Base-by-base conservation (phyloP, 495 filamentous ascomycete genomes). In the Neurospora pannonica region DNA sequence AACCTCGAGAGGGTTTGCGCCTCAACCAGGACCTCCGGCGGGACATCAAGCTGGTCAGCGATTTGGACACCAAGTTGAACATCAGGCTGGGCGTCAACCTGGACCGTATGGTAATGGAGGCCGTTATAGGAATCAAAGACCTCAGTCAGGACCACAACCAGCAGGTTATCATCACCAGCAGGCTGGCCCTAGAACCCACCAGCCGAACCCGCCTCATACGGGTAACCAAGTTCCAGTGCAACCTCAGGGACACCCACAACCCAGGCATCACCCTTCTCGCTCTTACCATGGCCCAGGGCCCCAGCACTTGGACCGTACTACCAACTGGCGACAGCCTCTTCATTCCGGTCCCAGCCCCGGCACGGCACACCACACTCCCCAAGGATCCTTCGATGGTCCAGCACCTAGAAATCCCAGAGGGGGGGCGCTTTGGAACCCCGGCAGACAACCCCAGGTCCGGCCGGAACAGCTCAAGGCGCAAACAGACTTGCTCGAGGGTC, bases 401-500 rank as follows among this genome's bases (percentile, higher is more conserved):
- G 72, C 77, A 7, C 76, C 75, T 0, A 71, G 71, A 39, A 74
- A 42, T 21, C 34, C 74, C 0, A 74, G 75, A 72, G 39, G 73
- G 3, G 71, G 74, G 3, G n/a, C 38, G n/a, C 76, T 75, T 38
- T 76, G 75, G 39, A 75, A 74, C 62, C 62, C 73, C 9, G 74
- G 67, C 54, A 72, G 69, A 24, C 75, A 75, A 11, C 78, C 75
- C 8, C 74, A 77, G 13, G 34, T 74, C 6, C 70, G 72, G 54
- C 77, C 78, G 8, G 82, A 86, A 17, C 84, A 84, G 19, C 72
- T 87, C 37, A 81, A 80, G 9, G 81, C 77, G 2, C 87, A 89
- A 77, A 76, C 80, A 6, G 77, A 76, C 4, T 78, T 86, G 62
- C 84, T 90, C 19, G 85, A 89, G 24, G 72, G 71, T 2, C 77